Conservation (phyloP, 306 rosid species). For the Castanospermum australe region DNA sequence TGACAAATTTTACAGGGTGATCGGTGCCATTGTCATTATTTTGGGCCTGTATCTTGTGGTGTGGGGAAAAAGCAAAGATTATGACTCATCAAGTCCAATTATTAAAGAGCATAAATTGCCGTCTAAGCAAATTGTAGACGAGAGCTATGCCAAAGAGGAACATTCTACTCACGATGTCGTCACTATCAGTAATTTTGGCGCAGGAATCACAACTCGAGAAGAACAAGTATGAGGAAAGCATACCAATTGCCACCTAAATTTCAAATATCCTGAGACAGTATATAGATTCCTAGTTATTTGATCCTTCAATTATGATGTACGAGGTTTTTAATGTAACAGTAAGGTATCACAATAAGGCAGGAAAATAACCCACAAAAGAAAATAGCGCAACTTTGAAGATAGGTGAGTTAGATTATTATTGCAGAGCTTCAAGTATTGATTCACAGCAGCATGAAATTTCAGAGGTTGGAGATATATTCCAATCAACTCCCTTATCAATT, state of each 20-base stretch:
- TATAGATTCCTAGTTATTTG: constrained; percentile 10
- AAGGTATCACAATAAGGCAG: constrained; percentile 18
- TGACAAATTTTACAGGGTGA: constrained; percentile 48
- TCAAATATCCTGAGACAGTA: not conserved
- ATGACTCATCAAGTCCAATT: constrained; percentile 22
- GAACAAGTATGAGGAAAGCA: constrained; percentile 33
- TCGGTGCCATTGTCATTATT: constrained; percentile 74
- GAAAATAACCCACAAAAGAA: constrained; percentile 7
- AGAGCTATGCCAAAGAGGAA: constrained; percentile 27
- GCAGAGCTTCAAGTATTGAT: not conserved
- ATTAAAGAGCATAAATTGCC: constrained; percentile 34
- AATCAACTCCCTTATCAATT: not conserved
- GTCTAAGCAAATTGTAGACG: constrained; percentile 27
- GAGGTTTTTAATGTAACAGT: constrained; percentile 7
- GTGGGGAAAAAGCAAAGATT: constrained; percentile 88
- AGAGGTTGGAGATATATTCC: not conserved
- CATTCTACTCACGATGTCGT: constrained; percentile 28
- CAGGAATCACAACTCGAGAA: constrained; percentile 14
- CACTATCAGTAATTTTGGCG: constrained; percentile 25
- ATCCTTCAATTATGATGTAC: constrained; percentile 15
- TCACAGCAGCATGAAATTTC: not conserved
- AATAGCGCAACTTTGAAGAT: constrained; percentile 8
- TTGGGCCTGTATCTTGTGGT: constrained; percentile 74
- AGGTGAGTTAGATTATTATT: not conserved
- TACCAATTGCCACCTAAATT: not conserved